Conservation (phyloP, 1,139 yeast genomes). For the Protomyces macrosporus region DNA sequence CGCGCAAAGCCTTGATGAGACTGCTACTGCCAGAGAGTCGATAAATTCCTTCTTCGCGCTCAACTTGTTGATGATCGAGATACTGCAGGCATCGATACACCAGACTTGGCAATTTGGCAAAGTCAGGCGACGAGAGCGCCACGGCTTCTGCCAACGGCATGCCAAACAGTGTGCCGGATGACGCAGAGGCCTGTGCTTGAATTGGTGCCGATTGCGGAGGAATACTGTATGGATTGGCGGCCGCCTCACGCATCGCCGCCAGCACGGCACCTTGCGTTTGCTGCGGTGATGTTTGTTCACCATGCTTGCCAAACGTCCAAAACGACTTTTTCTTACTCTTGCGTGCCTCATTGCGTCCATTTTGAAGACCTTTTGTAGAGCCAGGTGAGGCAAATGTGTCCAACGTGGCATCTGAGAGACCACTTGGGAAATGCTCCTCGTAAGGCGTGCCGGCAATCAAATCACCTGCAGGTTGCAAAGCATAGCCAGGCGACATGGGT, state of each 20-base stretch:
- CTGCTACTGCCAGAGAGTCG: constrained; percentile 86
- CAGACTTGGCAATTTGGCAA: constrained; percentile 60
- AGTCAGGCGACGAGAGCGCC: constrained; percentile 39
- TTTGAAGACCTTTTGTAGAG: background rate
- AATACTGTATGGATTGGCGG: constrained; percentile 1
- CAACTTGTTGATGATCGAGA: constrained; percentile 61
- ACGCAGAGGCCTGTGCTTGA: background rate
- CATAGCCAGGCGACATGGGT: background rate
- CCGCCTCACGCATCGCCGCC: constrained; percentile 23
- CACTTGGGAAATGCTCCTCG: background rate
- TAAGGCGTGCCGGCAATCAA: background rate
- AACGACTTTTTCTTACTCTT: constrained; percentile 26
- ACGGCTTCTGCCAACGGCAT: constrained; percentile 54
- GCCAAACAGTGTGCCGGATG: constrained; percentile 52
- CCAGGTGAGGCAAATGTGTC: background rate
- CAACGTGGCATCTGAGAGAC: background rate
- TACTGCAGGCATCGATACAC: constrained; percentile 70
- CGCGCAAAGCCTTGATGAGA: constrained; percentile 65
- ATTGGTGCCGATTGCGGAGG: background rate
- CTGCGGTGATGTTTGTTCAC: constrained; percentile 3
- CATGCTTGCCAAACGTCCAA: constrained; percentile 26
- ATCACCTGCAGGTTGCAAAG: background rate
- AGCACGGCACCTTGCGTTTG: background rate
- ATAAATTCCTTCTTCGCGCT: constrained; percentile 84
- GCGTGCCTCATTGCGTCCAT: background rate